phyloP scores from a whole-genome alignment of 163 green algal species.

The Chlamydomonas reinhardtii region DNA sequence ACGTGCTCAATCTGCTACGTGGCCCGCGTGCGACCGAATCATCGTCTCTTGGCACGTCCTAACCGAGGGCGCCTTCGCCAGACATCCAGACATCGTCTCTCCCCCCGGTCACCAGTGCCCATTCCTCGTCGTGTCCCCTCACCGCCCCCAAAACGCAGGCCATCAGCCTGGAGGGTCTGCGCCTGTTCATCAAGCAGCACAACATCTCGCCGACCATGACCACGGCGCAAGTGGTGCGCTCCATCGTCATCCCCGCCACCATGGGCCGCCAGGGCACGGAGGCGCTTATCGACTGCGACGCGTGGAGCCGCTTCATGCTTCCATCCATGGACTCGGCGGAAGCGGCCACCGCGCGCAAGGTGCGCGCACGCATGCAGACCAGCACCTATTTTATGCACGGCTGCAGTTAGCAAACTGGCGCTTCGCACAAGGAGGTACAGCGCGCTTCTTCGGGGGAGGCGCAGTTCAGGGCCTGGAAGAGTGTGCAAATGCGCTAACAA shows the following conservation, averaged over 20 bases:
- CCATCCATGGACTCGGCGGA: constrained; percentile 3
- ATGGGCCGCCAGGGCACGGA: neutral
- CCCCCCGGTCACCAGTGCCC: too few species aligned
- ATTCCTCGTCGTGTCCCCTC: too few species aligned
- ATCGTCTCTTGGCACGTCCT: too few species aligned
- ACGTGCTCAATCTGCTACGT: too few species aligned
- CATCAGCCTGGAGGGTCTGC: constrained; percentile 37
- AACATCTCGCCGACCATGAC: constrained; percentile 30
- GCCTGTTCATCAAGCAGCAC: constrained; percentile 17
- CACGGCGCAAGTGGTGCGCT: constrained; percentile 8
- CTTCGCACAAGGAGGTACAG: too few species aligned
- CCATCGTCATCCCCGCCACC: constrained; percentile 31
- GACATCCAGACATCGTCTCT: too few species aligned
- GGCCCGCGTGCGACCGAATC: too few species aligned
- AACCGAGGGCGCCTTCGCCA: too few species aligned
- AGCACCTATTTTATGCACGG: neutral
- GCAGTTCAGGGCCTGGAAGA: too few species aligned
- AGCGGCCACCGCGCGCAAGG: neutral
- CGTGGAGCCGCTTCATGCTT: neutral
- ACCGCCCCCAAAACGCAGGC: constrained; percentile 25
- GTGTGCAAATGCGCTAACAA: too few species aligned
- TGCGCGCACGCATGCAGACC: too few species aligned
- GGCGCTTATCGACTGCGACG: neutral
- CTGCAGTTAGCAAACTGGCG: neutral
- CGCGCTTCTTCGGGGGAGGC: too few species aligned